A percentile compares a stretch with the other conserved stretches of the same genome.
phyloP scores from a whole-genome alignment of 805 yeast genomes.

The Yamadazyma phyllophila region DNA sequence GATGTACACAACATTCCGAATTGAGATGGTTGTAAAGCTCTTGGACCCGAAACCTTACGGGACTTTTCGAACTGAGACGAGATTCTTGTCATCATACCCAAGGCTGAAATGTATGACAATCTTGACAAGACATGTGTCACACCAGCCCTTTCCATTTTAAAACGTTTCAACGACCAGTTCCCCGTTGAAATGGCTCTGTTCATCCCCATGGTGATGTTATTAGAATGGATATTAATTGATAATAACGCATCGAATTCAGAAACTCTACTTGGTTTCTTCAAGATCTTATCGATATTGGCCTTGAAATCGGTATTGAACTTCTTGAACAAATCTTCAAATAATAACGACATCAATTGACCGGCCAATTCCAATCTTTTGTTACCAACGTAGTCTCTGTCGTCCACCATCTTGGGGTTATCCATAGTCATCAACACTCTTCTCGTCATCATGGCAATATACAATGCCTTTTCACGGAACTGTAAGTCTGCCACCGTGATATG shows the following conservation, averaged over 20 bases:
- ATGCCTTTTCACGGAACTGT: slow-evolving; percentile 90
- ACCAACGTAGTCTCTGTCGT: slow-evolving; percentile 98
- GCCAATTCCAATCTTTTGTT: slow-evolving; percentile 96
- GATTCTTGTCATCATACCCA: slow-evolving; percentile 99
- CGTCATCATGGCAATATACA: slow-evolving; percentile 94
- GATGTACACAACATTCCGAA: slow-evolving; percentile 99
- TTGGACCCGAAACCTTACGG: slow-evolving; percentile 96
- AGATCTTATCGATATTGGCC: slow-evolving; percentile 87
- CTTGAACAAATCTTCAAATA: slow-evolving; percentile 95
- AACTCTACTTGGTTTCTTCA: slow-evolving; percentile 91
- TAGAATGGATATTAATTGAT: slow-evolving; percentile 86
- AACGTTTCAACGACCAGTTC: slow-evolving; percentile 97
- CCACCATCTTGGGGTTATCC: slow-evolving; percentile 93
- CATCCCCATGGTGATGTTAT: slow-evolving; percentile 89
- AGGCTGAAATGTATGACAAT: slow-evolving; percentile 86
- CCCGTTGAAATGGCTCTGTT: slow-evolving; percentile 98
- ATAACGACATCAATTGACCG: slow-evolving; percentile 91
- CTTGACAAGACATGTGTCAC: slow-evolving; percentile 95
- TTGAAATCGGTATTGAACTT: slow-evolving; percentile 94
- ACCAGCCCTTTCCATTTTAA: slow-evolving; percentile 99
- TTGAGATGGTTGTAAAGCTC: slow-evolving; percentile 98
- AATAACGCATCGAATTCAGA: slow-evolving; percentile 92
- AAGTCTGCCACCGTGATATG: slow-evolving; percentile 82
- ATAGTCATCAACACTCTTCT: slow-evolving; percentile 94
- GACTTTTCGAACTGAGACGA: slow-evolving; percentile 99